Base-by-base conservation (phyloP, 441 rosid genomes). In the Brassica balearica region DNA sequence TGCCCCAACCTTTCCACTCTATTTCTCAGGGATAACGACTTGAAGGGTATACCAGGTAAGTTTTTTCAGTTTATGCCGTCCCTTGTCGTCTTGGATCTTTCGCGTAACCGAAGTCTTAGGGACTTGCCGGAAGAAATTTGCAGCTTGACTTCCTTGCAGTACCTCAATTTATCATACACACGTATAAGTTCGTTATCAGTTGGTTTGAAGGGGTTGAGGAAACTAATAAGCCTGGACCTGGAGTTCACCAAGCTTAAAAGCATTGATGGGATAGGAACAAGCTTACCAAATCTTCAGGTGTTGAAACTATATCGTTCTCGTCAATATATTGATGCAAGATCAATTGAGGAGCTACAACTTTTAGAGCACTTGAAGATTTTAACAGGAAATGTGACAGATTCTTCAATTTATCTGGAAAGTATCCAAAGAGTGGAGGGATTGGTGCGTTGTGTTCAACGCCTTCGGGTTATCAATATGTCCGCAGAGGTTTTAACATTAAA, bases 41-140 rank as follows among this genome's bases (percentile, higher is more conserved):
- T 59, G 63, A 5, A 3, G 14, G n/a, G 6, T 22, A 59, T 59
- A 9, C 2, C 29, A 0, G 29, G 63, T 10, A 11, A 59, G 1
- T 59, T 22, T 3, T 59, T 59, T 11, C 32, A 2, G 63, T 22
- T 20, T 58, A 59, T 59, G 63, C 29, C 14, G 0, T 3, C 65
- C n/a, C 65, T 23, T 60, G 4, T 11, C 8, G 6, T 61, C 36
- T 61, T 61, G 19, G 65, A 59, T 59, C 64, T 59, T 59, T 59
- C 63, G 7, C 4, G 7, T 5, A 59, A 59, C 64, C 2, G 2
- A 2, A 3, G 2, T 5, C 64, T 59, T 59, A 9, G 2, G 2
- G 64, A 1, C 25, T 5, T 59, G 5, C 64, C 29, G 2, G 29
- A 59, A 59, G 25, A 22, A 4, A 10, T 59, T 59, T 22, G 2